Evolutionary conservation across 2,329 filamentous ascomycete species (phyloP).

Genomic region (Nannizziopsis arthrosporioides): DNA sequence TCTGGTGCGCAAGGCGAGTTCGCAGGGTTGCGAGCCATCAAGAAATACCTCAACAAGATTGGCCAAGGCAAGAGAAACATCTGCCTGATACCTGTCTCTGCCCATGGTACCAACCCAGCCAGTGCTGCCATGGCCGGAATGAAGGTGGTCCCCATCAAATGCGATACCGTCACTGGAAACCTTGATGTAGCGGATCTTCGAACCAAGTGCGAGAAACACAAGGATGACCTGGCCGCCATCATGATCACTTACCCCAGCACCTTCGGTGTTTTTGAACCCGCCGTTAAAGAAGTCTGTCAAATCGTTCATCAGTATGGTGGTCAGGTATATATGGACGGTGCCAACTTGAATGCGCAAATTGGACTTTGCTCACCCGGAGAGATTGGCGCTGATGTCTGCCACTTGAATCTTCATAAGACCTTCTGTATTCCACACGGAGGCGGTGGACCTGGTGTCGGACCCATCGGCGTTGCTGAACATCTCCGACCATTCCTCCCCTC

Average conservation of each 20-base stretch:
- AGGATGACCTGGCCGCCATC: conserved; percentile 74
- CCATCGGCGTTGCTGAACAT: conserved; percentile 80
- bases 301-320: conserved; percentile 80
- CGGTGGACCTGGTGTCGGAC: conserved; percentile 84
- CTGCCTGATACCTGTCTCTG: conserved; percentile 87
- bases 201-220: conserved; percentile 79
- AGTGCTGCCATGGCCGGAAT: conserved; percentile 93
- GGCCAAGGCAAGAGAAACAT: conserved; percentile 62
- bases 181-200: conserved; percentile 76
- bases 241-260: conserved; percentile 97
- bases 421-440: conserved; percentile 97
- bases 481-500: conserved; percentile 65
- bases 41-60: conserved; percentile 65
- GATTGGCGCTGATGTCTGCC: conserved; percentile 92
- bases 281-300: conserved; percentile 72
- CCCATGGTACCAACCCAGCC: conserved; percentile 90
- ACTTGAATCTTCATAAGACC: conserved; percentile 95
- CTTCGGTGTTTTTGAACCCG: conserved; percentile 86
- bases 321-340: conserved; percentile 96
- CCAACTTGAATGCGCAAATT: conserved; percentile 98
- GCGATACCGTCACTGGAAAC: conserved; percentile 75
- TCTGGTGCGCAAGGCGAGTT: conserved; percentile 95
- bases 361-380: conserved; percentile 88
- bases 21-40: conserved; percentile 75
- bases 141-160: conserved; percentile 87